phyloP scores from a whole-genome alignment of 1,284 basidiomycete species.

The Ceratobasidium sp. region DNA sequence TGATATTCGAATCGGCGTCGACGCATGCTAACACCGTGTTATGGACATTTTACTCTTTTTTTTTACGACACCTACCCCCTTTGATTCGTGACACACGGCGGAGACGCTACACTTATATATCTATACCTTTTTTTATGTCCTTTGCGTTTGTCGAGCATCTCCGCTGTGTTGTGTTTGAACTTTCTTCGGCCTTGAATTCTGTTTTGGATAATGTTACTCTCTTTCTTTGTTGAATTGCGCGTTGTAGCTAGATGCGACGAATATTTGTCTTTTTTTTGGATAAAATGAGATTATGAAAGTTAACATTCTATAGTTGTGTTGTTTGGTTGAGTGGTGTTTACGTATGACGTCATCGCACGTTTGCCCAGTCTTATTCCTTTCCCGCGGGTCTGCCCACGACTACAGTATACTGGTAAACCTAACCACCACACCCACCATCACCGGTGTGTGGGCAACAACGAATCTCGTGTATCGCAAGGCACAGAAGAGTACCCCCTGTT shows the following conservation, averaged over 20 bases:
- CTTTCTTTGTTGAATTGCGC: slow-evolving; percentile 8
- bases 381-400: no score
- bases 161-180: slow-evolving; percentile 32
- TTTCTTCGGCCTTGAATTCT: neutral
- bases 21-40: neutral
- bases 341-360: neutral
- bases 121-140: slow-evolving; percentile 17
- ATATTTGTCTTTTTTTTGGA: neutral
- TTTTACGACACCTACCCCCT: neutral
- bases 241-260: slow-evolving; percentile 24
- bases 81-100: neutral
- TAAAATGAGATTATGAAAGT: neutral
- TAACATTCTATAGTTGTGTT: neutral
- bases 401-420: no score
- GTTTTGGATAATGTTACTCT: neutral
- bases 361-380: no score
- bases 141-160: slow-evolving; percentile 27
- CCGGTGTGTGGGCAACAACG: no score
- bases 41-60: slow-evolving; percentile 4
- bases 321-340: neutral
- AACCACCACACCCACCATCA: no score
- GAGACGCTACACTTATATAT: slow-evolving; percentile 28
- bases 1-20: slow-evolving; percentile 19
- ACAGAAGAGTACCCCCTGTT: no score
- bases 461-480: no score